Evolutionary conservation across 2,329 filamentous ascomycete genomes (phyloP).

Genomic region (Fusarium globosum): DNA sequence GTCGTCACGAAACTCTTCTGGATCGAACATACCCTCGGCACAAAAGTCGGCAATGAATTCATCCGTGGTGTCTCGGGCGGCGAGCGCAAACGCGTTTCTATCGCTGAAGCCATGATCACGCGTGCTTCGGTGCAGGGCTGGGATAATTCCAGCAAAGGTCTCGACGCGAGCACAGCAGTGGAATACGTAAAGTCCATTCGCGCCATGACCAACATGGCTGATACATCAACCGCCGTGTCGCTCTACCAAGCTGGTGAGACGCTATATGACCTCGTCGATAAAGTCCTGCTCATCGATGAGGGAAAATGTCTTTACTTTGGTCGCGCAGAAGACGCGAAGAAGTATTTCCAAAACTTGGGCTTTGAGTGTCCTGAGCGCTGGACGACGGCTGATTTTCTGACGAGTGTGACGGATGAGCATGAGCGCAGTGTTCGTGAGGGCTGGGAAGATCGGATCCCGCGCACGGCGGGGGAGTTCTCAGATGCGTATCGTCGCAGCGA

Average conservation of each 20-base stretch:
- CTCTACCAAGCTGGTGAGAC: slow-evolving; percentile 77
- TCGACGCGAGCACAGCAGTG: slow-evolving; percentile 78
- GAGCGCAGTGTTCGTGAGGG: slow-evolving; percentile 76
- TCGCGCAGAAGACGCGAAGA: slow-evolving; percentile 68
- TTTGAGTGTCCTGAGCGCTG: slow-evolving; percentile 77
- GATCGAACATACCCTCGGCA: slow-evolving; percentile 76
- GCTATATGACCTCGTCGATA: slow-evolving; percentile 77
- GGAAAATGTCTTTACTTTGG: slow-evolving; percentile 81
- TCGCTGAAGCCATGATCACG: slow-evolving; percentile 73
- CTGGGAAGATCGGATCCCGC: slow-evolving; percentile 73
- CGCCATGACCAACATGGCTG: slow-evolving; percentile 76
- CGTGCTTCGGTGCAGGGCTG: slow-evolving; percentile 74
- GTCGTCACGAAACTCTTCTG: slow-evolving; percentile 78
- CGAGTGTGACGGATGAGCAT: slow-evolving; percentile 78
- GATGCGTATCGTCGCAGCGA: slow-evolving; percentile 73
- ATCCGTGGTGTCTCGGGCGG: slow-evolving; percentile 72
- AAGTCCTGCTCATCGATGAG: slow-evolving; percentile 78
- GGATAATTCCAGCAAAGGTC: slow-evolving; percentile 79
- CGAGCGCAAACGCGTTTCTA: slow-evolving; percentile 79
- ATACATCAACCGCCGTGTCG: slow-evolving; percentile 76
- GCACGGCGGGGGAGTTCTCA: slow-evolving; percentile 74
- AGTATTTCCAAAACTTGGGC: slow-evolving; percentile 77
- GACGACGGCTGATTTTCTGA: slow-evolving; percentile 81
- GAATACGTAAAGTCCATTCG: slow-evolving; percentile 75
- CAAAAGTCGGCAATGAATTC: slow-evolving; percentile 75